Evolutionary conservation across 306 rosid genomes (phyloP), one percentile per base, ranked within the genome.

Genomic region (Lathyrus oleraceus): DNA sequence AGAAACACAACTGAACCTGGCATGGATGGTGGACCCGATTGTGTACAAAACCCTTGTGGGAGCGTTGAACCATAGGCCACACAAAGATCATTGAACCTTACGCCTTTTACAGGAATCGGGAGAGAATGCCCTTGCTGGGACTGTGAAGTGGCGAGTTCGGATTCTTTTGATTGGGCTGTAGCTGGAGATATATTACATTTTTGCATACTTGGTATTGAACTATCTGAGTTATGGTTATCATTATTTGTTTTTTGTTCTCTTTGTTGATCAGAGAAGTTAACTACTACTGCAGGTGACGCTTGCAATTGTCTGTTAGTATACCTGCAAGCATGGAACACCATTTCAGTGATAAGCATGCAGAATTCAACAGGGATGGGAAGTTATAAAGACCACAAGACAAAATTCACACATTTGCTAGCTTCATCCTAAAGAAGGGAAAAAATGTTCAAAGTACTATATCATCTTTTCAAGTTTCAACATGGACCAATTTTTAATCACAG

Each of bases 31-130:
- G 87, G 79, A 66, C 83, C 91, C 9, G 88, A 78, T 32, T 81
- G 87, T 3, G 92, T 71, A 65, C 70, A 38, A 61, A 87, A 85
- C 43, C 81, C 45, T 25, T 89, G 85, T 81, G 95, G 81, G 44
- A 43, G 74, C 27, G 44, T 76, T 43, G 96, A 86, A 73, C 91
- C 85, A 58, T 78, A 81, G 56, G 87, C 81, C 5, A 78, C 5
- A 71, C 80, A 16, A 17, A 54, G 79, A 67, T 76, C 85, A 65
- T 83, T 82, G 79, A 76, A 67, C 82, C 90, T 77, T 70, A 82
- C 67, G 53, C 88, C 88, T 81, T 85, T 89, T 49, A 86, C 89
- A 8, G 86, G 82, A 69, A 87, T 80, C n/a, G 91, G 95, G 60
- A 62, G 70, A 66, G 95, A 88, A 80, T 48, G 68, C 48, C 81